These are phyloP conservation scores for Kluyveromyces siamensis DNA, from an alignment of 805 yeast genomes.

Conservation along the genomic window DNA sequence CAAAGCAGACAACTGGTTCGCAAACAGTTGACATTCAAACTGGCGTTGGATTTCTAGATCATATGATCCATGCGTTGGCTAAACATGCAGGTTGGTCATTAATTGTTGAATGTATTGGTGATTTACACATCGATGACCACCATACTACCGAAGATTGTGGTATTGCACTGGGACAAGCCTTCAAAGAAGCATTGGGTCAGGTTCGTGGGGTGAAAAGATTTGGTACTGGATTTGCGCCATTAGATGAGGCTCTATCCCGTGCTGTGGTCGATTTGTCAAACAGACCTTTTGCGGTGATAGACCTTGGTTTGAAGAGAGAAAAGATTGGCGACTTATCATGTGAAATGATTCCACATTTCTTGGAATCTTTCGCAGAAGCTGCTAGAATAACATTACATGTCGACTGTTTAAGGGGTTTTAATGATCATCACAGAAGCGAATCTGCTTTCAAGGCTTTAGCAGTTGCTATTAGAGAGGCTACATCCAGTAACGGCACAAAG, in stretches of 20 bases:
- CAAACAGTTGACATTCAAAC: slow-evolving; percentile 78
- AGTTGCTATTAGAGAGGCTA: slow-evolving; percentile 81
- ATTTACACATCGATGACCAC: slow-evolving; percentile 92
- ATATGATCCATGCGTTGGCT: slow-evolving; percentile 95
- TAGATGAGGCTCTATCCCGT: slow-evolving; percentile 90
- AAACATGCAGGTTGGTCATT: slow-evolving; percentile 96
- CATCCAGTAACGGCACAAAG: slow-evolving; percentile 69
- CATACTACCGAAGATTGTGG: slow-evolving; percentile 96
- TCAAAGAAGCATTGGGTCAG: slow-evolving; percentile 82
- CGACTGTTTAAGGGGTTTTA: slow-evolving; percentile 85
- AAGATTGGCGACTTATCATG: slow-evolving; percentile 85
- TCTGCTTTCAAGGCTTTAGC: slow-evolving; percentile 96
- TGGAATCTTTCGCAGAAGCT: slow-evolving; percentile 88
- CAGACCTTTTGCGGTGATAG: slow-evolving; percentile 86
- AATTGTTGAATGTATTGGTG: slow-evolving; percentile 84
- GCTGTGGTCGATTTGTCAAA: slow-evolving; percentile 95
- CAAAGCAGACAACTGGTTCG: slow-evolving; percentile 57
- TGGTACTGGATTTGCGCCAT: slow-evolving; percentile 89
- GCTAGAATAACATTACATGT: slow-evolving; percentile 90
- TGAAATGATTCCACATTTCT: slow-evolving; percentile 97
- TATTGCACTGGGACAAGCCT: slow-evolving; percentile 82
- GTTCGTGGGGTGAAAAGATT: slow-evolving; percentile 88
- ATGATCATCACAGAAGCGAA: slow-evolving; percentile 95
- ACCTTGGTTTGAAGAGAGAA: slow-evolving; percentile 84
- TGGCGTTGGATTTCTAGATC: slow-evolving; percentile 93